phyloP scores from a whole-genome alignment of 192 early-diverging fungal species.

The Rhizophagus sp. region DNA sequence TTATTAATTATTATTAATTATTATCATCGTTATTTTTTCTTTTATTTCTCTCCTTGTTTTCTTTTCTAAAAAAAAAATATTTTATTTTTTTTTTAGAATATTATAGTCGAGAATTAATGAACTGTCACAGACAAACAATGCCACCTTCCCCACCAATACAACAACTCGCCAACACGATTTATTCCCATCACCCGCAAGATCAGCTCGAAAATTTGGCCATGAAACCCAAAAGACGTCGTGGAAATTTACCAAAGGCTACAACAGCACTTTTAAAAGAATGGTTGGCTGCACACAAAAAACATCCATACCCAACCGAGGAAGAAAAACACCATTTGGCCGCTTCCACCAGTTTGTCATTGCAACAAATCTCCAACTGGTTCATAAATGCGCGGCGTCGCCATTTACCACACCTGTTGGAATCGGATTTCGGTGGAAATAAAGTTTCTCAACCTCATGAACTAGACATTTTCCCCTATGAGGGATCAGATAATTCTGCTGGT shows the following conservation, averaged over 20 bases:
- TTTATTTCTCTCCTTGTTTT: too few species aligned
- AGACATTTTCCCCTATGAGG: neutral
- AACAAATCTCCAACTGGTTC: constrained; percentile 78
- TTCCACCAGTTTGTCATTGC: constrained; percentile 58
- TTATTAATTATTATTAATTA: too few species aligned
- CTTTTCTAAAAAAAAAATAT: too few species aligned
- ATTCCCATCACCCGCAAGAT: neutral
- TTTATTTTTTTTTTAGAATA: too few species aligned
- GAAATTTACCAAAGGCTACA: constrained; percentile 61
- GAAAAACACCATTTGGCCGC: constrained; percentile 55
- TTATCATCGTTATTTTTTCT: neutral
- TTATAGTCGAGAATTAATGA: neutral
- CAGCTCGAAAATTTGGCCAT: neutral
- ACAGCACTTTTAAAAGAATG: constrained; percentile 61
- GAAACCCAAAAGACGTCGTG: constrained; percentile 40
- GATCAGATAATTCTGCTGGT: constrained; percentile 7
- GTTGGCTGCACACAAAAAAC: constrained; percentile 58
- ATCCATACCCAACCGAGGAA: constrained; percentile 70
- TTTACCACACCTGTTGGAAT: constrained; percentile 42
- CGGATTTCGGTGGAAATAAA: neutral
- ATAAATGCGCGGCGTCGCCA: constrained; percentile 68
- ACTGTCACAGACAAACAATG: neutral
- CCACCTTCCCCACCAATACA: too few species aligned
- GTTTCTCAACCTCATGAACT: neutral
- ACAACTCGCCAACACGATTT: neutral